Evolutionary conservation across 305 asterid genomes (phyloP).

Genomic region (Petunia hybrid): DNA sequence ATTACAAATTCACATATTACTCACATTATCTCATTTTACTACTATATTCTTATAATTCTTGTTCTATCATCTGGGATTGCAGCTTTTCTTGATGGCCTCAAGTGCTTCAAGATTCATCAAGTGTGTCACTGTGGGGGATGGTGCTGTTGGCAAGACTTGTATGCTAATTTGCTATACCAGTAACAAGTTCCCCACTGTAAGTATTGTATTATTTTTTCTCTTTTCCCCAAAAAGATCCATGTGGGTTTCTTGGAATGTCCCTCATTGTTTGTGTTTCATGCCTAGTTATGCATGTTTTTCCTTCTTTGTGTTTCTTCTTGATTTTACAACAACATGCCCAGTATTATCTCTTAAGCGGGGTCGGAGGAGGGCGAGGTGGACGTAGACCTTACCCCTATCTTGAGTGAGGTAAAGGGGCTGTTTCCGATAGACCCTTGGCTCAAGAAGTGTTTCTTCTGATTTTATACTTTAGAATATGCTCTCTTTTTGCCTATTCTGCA

Average conservation of each 20-base stretch:
- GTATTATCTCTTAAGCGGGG: too few species aligned
- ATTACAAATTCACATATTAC: slow-evolving; percentile 26
- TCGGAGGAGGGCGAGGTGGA: too few species aligned
- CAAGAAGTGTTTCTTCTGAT: slow-evolving; percentile 29
- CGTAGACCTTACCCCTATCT: too few species aligned
- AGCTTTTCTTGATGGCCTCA: slow-evolving; percentile 59
- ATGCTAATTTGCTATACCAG: slow-evolving; percentile 98
- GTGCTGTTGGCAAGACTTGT: slow-evolving; percentile 99
- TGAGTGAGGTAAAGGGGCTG: too few species aligned
- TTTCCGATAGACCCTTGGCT: too few species aligned
- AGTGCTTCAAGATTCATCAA: slow-evolving; percentile 92
- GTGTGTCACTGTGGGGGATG: slow-evolving; percentile 99
- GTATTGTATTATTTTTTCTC: slow-evolving; percentile 36
- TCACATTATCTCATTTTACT: slow-evolving; percentile 22
- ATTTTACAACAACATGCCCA: too few species aligned
- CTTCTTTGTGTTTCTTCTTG: neutral
- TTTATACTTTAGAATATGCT: slow-evolving; percentile 43
- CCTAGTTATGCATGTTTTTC: slow-evolving; percentile 24
- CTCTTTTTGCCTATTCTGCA: slow-evolving; percentile 35
- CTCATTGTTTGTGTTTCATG: slow-evolving; percentile 22
- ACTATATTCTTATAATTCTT: slow-evolving; percentile 34
- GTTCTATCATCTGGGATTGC: neutral
- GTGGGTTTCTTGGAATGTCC: slow-evolving; percentile 26
- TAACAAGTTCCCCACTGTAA: slow-evolving; percentile 94
- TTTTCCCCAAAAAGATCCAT: slow-evolving; percentile 16